Evolutionary conservation across 768 basidiomycete genomes (phyloP), one percentile per base, ranked within the genome.

Genomic region (Ramaria sp.): DNA sequence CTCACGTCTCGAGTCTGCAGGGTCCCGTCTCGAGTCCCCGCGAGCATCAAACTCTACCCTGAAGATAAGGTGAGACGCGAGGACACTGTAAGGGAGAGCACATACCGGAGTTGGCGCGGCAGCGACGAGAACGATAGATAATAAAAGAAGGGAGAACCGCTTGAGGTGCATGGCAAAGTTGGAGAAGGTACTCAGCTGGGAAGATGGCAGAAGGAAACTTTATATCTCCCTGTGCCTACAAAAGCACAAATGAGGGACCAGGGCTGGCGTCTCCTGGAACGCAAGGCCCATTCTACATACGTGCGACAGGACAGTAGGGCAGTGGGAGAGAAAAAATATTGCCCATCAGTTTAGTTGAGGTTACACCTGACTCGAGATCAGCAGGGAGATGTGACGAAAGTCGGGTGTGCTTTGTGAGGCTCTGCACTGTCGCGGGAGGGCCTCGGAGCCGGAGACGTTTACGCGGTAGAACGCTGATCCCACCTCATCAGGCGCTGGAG

Each of bases 231-330:
- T 51, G 51, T 49, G 47, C 47, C 17, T 27, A 13, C 22, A 49
- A 33, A 22, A 34, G 11, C 33, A 34, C 5, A 34, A 34, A 51
- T 51, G 4, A 51, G 51, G 51, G 34, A 51, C 51, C 51, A 51
- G 51, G 51, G 51, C 30, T 86, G 81, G 81, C 74, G 86, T 51
- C 75, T 86, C 58, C 75, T 89, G 22, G 80, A 87, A 64, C 78
- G 87, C 33, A 84, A 73, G 52, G 57, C 53, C 61, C 69, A 70
- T 20, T 60, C 61, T 7, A 57, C 59, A 38, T 24, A 31, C 19
- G 13, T n/a, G n/a, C n/a, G n/a, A n/a, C n/a, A n/a, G n/a, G n/a
- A n/a, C n/a, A n/a, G n/a, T n/a, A n/a, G n/a, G n/a, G n/a, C n/a
- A n/a, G n/a, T n/a, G n/a, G n/a, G n/a, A n/a, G n/a, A n/a, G n/a